Evolutionary conservation across 495 filamentous ascomycete species (phyloP).

Genomic region (Podospora sp.): DNA sequence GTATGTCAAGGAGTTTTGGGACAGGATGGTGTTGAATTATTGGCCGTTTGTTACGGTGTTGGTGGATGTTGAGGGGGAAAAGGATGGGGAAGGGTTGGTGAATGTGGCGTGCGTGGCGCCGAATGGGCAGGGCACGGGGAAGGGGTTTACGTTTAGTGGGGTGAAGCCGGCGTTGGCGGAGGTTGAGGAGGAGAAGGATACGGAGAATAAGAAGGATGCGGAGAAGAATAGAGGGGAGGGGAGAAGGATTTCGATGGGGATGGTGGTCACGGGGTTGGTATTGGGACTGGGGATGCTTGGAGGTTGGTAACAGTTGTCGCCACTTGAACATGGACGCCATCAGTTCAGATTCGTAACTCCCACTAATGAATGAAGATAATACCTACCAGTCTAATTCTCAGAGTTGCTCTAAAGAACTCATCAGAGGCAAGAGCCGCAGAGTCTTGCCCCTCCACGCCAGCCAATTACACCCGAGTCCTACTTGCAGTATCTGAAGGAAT

Average conservation of each 20-base stretch:
- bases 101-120: conserved; percentile 18
- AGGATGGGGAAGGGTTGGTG: neutral
- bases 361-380: too few relatives aligned
- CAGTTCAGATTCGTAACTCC: too few relatives aligned
- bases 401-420: too few relatives aligned
- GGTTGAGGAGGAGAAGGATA: too few relatives aligned
- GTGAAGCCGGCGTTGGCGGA: neutral
- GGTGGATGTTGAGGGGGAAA: conserved; percentile 12
- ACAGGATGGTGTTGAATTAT: conserved; percentile 17
- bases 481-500: too few relatives aligned
- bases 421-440: too few relatives aligned
- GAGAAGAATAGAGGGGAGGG: neutral
- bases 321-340: too few relatives aligned
- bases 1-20: conserved; percentile 17
- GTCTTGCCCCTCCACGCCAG: too few relatives aligned
- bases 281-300: neutral
- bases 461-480: too few relatives aligned
- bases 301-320: too few relatives aligned
- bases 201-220: neutral
- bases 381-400: too few relatives aligned
- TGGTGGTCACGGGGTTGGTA: neutral
- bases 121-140: conserved; percentile 17
- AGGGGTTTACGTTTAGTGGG: conserved; percentile 19
- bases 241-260: neutral
- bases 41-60: conserved; percentile 12